Evolutionary conservation across 2,329 filamentous ascomycete genomes (phyloP).

Genomic region (Xylariales sp.): DNA sequence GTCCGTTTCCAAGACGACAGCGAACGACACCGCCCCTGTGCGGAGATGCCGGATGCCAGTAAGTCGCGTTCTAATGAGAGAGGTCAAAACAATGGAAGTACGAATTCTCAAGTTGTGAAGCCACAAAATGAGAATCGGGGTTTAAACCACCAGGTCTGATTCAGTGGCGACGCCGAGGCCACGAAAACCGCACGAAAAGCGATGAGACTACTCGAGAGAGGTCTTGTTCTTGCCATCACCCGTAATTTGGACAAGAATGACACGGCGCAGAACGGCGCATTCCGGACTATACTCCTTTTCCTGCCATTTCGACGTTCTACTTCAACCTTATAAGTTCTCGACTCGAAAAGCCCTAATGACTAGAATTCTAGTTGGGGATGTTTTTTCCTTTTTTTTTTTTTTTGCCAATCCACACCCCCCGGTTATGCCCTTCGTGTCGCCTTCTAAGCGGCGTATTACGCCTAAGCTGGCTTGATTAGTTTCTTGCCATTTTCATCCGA

Average conservation of each 20-base stretch:
- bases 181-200: constrained; percentile 31
- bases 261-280: not conserved
- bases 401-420: no score
- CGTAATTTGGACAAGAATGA: constrained; percentile 15
- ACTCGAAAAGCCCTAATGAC: not conserved
- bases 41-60: constrained; percentile 2
- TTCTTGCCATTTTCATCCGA: not conserved
- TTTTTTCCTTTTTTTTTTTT: no score
- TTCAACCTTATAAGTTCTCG: not conserved
- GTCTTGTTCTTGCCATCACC: constrained; percentile 3
- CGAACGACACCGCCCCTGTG: not conserved
- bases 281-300: not conserved
- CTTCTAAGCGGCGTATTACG: not conserved
- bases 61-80: constrained; percentile 6
- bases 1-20: constrained; percentile 29
- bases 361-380: not conserved
- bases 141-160: constrained; percentile 31
- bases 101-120: constrained; percentile 24
- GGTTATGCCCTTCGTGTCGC: not conserved
- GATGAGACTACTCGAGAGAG: constrained; percentile 24
- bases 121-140: constrained; percentile 17
- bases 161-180: constrained; percentile 38
- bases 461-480: not conserved
- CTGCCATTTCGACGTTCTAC: not conserved
- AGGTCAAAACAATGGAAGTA: not conserved